Evolutionary conservation across 495 filamentous ascomycete genomes (phyloP).

Genomic region (Astrothelium subdiscretum): DNA sequence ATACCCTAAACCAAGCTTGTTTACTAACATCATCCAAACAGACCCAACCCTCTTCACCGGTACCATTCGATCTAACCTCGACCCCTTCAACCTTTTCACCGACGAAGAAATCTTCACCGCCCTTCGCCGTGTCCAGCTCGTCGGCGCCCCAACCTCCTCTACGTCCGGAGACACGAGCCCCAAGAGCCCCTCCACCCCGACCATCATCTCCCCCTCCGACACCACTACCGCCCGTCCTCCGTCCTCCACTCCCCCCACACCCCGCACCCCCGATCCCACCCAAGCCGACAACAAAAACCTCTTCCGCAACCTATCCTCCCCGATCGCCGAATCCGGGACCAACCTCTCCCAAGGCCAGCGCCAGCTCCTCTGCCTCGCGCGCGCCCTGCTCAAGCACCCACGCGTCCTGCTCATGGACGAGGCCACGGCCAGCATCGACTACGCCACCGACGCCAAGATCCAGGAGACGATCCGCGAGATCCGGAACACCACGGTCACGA

Average conservation of each 20-base stretch:
- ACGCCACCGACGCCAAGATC: constrained; percentile 89
- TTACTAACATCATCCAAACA: constrained; percentile 5
- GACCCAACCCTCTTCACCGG: constrained; percentile 96
- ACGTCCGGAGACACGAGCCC: constrained; percentile 22
- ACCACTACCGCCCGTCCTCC: constrained; percentile 26
- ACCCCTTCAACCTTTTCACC: constrained; percentile 84
- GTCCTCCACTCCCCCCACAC: not conserved
- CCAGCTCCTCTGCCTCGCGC: constrained; percentile 89
- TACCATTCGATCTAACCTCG: constrained; percentile 88
- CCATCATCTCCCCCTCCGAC: constrained; percentile 20
- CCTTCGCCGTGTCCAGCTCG: constrained; percentile 81
- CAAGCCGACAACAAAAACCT: constrained; percentile 71
- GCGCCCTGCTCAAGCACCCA: constrained; percentile 83
- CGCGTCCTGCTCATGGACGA: constrained; percentile 98
- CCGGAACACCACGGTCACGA: constrained; percentile 79
- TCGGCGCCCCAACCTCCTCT: constrained; percentile 50
- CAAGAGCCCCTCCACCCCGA: constrained; percentile 30
- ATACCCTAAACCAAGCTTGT: not conserved
- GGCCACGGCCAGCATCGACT: constrained; percentile 96
- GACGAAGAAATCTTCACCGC: constrained; percentile 85
- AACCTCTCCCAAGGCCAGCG: constrained; percentile 96
- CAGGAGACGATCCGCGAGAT: constrained; percentile 89
- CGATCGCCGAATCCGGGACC: constrained; percentile 81
- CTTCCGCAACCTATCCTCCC: constrained; percentile 76
- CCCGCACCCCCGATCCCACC: not conserved